Conservation (phyloP, 192 early-diverging fungal genomes). For the Rhizophagus sp. region DNA sequence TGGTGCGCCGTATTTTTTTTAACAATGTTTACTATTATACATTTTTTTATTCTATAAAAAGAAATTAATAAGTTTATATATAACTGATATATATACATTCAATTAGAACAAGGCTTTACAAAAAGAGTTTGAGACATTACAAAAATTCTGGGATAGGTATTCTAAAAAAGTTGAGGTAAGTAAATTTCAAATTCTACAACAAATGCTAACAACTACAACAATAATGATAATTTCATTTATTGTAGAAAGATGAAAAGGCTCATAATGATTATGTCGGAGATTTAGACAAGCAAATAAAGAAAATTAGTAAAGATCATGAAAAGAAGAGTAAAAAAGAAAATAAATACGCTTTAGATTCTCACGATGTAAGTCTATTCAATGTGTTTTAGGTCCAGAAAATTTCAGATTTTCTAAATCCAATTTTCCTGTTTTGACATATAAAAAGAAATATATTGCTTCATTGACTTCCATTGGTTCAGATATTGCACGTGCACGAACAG, state of each 20-base stretch:
- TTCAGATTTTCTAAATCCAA: background rate
- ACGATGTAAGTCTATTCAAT: conserved; percentile 34
- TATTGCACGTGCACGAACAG: conserved; percentile 33
- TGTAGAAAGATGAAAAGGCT: conserved; percentile 45
- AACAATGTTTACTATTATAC: background rate
- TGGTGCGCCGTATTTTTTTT: conserved; percentile 29
- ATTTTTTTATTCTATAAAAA: too few relatives aligned
- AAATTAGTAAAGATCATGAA: conserved; percentile 40
- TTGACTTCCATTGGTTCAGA: conserved; percentile 38
- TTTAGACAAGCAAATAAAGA: conserved; percentile 43
- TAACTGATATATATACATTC: background rate
- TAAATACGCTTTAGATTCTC: conserved; percentile 32
- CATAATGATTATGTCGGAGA: conserved; percentile 39
- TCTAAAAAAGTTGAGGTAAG: conserved; percentile 40
- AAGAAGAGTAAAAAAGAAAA: conserved; percentile 43
- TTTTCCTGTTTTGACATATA: background rate
- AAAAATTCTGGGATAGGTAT: conserved; percentile 45
- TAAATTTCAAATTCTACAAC: background rate
- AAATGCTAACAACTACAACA: background rate
- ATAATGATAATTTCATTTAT: background rate
- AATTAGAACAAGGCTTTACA: conserved; percentile 38
- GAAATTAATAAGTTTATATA: background rate
- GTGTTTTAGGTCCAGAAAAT: background rate
- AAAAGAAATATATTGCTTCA: conserved; percentile 42
- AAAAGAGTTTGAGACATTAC: conserved; percentile 45